Percentiles rank a stretch among this genome's conserved stretches.
phyloP scores from a whole-genome alignment of 768 basidiomycete genomes.

The Boletus edulis region DNA sequence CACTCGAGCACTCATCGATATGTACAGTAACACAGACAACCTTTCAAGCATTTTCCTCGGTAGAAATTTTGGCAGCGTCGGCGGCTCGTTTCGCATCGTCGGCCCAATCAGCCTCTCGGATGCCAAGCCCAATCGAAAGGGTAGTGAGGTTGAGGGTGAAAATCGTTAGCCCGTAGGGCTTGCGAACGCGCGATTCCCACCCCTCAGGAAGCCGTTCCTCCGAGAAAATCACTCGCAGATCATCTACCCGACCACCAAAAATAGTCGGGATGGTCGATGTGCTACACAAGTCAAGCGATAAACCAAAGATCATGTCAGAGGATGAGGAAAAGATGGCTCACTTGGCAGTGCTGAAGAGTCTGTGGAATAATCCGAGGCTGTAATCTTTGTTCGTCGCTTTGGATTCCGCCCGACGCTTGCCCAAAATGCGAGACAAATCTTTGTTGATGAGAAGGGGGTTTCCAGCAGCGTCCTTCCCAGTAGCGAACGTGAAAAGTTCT shows the following conservation, averaged over 20 bases:
- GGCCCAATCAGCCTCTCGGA: constrained; percentile 16
- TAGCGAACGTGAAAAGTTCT: constrained; percentile 55
- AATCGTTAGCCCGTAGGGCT: constrained; percentile 58
- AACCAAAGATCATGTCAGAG: background rate
- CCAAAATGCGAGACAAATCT: constrained; percentile 56
- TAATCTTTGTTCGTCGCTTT: constrained; percentile 53
- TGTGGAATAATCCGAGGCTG: constrained; percentile 47
- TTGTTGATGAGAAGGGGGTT: constrained; percentile 48
- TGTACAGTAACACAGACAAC: background rate
- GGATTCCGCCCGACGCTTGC: constrained; percentile 61
- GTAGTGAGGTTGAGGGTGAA: constrained; percentile 43
- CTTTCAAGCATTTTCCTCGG: background rate
- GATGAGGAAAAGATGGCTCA: constrained; percentile 31
- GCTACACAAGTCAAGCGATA: constrained; percentile 31
- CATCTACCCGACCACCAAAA: constrained; percentile 59
- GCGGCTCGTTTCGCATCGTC: background rate
- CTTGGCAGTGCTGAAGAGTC: constrained; percentile 68
- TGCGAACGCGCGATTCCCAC: constrained; percentile 63
- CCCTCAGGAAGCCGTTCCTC: constrained; percentile 69
- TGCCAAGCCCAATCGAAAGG: constrained; percentile 2
- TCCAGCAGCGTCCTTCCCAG: constrained; percentile 53
- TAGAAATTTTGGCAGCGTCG: background rate
- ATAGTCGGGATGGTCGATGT: constrained; percentile 60
- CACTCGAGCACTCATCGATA: no score
- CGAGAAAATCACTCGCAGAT: constrained; percentile 49